Evolutionary conservation across 345 rosid genomes (phyloP).

Genomic region (Eucalyptus tenuipes): DNA sequence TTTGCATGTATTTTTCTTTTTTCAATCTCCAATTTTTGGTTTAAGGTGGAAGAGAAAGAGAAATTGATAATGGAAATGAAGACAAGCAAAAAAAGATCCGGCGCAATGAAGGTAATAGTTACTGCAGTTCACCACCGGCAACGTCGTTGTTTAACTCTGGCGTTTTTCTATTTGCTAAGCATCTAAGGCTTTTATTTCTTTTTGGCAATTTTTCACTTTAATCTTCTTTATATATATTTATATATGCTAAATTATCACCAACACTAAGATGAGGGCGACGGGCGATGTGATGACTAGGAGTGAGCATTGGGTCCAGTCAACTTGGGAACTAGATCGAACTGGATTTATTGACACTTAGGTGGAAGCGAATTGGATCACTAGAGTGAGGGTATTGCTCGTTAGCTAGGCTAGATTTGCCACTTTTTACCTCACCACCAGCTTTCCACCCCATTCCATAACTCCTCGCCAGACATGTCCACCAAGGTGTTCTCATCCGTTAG

Average conservation of each 20-base stretch:
- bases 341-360: not conserved
- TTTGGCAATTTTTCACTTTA: no score
- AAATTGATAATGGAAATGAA: not conserved
- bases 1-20: not conserved
- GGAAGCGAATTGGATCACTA: no score
- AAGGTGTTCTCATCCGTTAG: not conserved
- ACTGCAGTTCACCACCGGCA: not conserved
- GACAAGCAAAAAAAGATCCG: not conserved
- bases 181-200: no score
- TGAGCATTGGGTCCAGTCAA: rapidly evolving
- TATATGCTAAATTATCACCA: not conserved
- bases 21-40: not conserved
- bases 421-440: not conserved
- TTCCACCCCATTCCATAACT: not conserved
- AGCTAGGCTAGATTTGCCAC: not conserved
- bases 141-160: no score
- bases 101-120: not conserved
- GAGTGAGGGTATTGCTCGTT: not conserved
- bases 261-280: not conserved
- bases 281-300: not conserved
- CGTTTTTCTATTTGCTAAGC: not conserved
- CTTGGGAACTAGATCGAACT: no score
- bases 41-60: not conserved
- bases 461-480: not conserved
- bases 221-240: no score